Conservation (phyloP, 257 asterid genomes). For the Solanum acaule region DNA sequence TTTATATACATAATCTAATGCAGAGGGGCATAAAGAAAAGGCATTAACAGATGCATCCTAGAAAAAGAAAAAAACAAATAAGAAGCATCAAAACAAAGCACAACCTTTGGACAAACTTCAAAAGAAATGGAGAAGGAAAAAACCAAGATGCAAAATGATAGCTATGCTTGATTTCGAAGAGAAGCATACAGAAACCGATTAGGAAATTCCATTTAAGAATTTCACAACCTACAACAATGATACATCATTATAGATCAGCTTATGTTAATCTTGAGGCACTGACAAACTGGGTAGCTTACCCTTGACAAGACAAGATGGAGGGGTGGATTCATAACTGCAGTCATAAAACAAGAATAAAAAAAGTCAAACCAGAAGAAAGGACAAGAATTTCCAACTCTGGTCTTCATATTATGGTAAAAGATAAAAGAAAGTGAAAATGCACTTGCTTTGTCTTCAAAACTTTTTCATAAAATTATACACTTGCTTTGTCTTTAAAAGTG, state of each 20-base stretch:
- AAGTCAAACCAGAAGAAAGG: neutral
- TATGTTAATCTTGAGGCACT: neutral
- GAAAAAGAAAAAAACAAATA: neutral
- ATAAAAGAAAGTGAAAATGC: no score
- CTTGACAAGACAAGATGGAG: neutral
- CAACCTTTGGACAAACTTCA: neutral
- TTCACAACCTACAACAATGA: neutral
- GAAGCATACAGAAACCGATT: neutral
- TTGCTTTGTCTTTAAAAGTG: no score
- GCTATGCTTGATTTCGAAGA: neutral
- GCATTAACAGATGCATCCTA: neutral
- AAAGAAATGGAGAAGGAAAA: neutral
- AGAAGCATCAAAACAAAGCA: neutral
- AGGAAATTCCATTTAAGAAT: neutral
- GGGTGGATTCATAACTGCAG: neutral
- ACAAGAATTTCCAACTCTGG: no score
- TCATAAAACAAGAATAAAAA: neutral
- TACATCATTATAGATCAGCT: neutral
- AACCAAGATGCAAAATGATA: neutral
- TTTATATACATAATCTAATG: neutral
- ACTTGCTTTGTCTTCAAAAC: no score
- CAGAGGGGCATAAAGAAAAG: neutral
- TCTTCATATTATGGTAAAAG: no score
- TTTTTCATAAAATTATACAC: no score
- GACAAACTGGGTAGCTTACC: neutral